These are phyloP conservation scores for Aristolochia californica DNA, from an alignment of 164 flowering plant genomes.

Conservation along the genomic window DNA sequence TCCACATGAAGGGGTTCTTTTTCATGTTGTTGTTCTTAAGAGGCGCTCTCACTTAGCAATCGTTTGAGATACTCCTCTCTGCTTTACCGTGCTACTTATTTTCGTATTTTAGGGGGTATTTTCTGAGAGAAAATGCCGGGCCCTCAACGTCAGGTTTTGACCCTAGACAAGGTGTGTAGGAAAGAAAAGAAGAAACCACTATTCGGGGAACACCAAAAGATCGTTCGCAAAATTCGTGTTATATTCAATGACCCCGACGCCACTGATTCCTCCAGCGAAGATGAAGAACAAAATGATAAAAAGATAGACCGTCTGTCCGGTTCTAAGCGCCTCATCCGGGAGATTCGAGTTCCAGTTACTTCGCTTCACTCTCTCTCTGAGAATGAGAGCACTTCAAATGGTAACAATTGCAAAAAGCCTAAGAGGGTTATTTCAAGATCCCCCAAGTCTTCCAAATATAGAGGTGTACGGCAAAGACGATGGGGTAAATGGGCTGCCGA, in stretches of 20 bases:
- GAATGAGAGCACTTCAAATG: constrained; percentile 41
- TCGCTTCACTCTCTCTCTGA: constrained; percentile 7
- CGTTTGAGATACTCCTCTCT: background rate
- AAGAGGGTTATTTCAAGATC: constrained; percentile 16
- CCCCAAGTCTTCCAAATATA: constrained; percentile 21
- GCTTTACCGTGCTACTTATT: background rate
- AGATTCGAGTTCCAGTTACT: constrained; percentile 28
- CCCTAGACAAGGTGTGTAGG: constrained; percentile 16
- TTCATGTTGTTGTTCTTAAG: constrained; percentile 51
- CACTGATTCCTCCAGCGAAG: constrained; percentile 68
- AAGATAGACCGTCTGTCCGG: background rate
- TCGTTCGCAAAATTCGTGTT: constrained; percentile 45
- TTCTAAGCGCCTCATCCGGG: constrained; percentile 32
- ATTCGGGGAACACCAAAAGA: constrained; percentile 2
- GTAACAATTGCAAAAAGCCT: constrained; percentile 25
- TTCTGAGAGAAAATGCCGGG: constrained; percentile 22
- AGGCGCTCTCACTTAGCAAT: constrained; percentile 44
- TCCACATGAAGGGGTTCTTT: constrained; percentile 53
- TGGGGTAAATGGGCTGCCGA: constrained; percentile 99
- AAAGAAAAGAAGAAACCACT: constrained; percentile 14
- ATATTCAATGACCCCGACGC: constrained; percentile 66
- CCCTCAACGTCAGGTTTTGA: constrained; percentile 15
- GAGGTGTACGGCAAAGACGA: constrained; percentile 69
- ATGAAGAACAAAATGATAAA: constrained; percentile 17
- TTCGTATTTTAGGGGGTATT: constrained; percentile 10